These are phyloP conservation scores for Aquilaria sinensis DNA, from an alignment of 345 rosid species.

Conservation along the genomic window DNA sequence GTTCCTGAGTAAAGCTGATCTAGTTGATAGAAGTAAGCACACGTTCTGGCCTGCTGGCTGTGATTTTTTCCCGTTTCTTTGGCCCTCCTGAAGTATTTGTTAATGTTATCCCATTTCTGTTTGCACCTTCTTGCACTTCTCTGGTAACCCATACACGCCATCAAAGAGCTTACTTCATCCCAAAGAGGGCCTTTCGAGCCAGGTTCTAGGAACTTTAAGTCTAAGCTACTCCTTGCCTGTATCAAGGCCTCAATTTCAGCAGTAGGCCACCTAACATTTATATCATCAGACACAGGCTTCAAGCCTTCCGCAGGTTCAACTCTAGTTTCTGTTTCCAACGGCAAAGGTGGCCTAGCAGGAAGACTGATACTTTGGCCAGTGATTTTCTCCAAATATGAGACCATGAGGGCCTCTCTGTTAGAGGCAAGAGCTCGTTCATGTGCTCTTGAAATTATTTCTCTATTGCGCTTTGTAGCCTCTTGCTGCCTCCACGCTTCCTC, in stretches of 20 bases:
- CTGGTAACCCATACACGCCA: slow-evolving; percentile 35
- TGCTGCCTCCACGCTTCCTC: slow-evolving; percentile 35
- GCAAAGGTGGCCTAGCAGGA: slow-evolving; percentile 17
- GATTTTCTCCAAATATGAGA: slow-evolving; percentile 34
- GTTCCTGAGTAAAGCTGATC: slow-evolving; percentile 34
- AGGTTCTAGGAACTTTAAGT: slow-evolving; percentile 31
- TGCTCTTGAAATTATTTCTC: slow-evolving; percentile 35
- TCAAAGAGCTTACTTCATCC: slow-evolving; percentile 34
- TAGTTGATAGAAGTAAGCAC: slow-evolving; percentile 32
- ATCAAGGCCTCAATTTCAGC: slow-evolving; percentile 42
- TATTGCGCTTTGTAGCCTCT: slow-evolving; percentile 25
- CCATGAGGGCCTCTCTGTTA: slow-evolving; percentile 33
- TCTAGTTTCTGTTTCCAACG: slow-evolving; percentile 14
- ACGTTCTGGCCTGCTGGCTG: slow-evolving; percentile 26
- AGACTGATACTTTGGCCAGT: slow-evolving; percentile 34
- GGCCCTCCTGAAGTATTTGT: slow-evolving; percentile 38
- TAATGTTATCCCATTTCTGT: slow-evolving; percentile 50
- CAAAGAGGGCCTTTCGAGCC: slow-evolving; percentile 36
- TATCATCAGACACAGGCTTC: slow-evolving; percentile 5
- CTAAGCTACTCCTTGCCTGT: slow-evolving; percentile 25
- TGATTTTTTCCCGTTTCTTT: slow-evolving; percentile 27
- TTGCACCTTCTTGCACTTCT: slow-evolving; percentile 45
- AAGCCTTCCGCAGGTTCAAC: slow-evolving; percentile 14
- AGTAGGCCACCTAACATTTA: slow-evolving; percentile 28
- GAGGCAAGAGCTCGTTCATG: slow-evolving; percentile 33